Evolutionary conservation across 495 filamentous ascomycete species (phyloP).

Genomic region (Penicillium lividum): DNA sequence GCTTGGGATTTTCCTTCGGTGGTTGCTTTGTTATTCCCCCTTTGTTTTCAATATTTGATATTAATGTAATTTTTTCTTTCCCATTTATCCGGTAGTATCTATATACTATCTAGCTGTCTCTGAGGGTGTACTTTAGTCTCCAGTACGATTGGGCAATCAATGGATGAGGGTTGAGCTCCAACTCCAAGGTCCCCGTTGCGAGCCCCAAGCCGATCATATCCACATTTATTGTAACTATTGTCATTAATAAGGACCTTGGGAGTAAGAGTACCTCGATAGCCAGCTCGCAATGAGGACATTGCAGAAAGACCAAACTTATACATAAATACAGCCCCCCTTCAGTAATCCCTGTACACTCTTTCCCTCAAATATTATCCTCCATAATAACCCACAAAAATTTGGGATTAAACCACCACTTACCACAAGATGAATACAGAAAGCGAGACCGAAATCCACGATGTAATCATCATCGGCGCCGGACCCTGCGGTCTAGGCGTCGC

Average conservation of each 20-base stretch:
- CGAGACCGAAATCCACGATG: constrained; percentile 46
- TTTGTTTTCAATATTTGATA: constrained; percentile 11
- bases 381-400: no score
- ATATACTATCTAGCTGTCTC: no score
- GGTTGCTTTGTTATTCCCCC: constrained; percentile 22
- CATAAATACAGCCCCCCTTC: no score
- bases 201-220: constrained; percentile 11
- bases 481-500: constrained; percentile 64
- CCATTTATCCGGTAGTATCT: no score
- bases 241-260: constrained; percentile 37
- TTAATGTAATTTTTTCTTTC: constrained; percentile 6
- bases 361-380: no score
- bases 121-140: no score
- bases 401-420: background rate
- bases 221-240: background rate
- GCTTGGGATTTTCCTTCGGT: constrained; percentile 7
- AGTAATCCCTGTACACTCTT: no score
- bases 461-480: constrained; percentile 64
- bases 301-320: constrained; percentile 9
- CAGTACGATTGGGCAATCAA: no score
- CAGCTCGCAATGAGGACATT: constrained; percentile 23
- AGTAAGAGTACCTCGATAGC: constrained; percentile 38
- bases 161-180: background rate
- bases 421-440: constrained; percentile 5
- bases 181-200: constrained; percentile 29